Evolutionary conservation across 306 rosid species (phyloP).

Genomic region (Rosa rugosa): DNA sequence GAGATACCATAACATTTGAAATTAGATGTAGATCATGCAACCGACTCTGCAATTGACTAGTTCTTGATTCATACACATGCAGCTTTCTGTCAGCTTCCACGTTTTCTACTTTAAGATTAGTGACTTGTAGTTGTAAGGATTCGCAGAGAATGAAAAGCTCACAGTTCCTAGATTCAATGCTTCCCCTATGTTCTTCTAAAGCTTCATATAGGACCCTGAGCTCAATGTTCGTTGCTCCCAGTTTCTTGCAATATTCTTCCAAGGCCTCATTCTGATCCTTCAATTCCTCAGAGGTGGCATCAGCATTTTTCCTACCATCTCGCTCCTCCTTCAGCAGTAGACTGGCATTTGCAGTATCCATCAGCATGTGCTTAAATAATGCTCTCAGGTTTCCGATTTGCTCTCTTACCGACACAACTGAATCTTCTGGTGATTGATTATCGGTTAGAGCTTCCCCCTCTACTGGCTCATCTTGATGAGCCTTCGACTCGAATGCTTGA

Average conservation of each 20-base stretch:
- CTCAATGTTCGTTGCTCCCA: slow-evolving; percentile 72
- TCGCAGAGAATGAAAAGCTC: slow-evolving; percentile 55
- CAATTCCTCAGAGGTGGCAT: slow-evolving; percentile 40
- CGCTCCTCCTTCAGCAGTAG: slow-evolving; percentile 58
- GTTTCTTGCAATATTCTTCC: slow-evolving; percentile 53
- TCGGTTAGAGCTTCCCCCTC: slow-evolving; percentile 38
- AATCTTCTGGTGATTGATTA: slow-evolving; percentile 38
- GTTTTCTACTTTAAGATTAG: slow-evolving; percentile 44
- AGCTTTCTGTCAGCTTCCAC: slow-evolving; percentile 54
- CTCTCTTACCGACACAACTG: slow-evolving; percentile 47
- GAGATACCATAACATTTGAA: slow-evolving; percentile 61
- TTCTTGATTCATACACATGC: slow-evolving; percentile 49
- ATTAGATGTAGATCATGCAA: slow-evolving; percentile 52
- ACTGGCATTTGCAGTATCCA: slow-evolving; percentile 54
- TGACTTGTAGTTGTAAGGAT: slow-evolving; percentile 49
- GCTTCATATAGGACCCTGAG: slow-evolving; percentile 72
- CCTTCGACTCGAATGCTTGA: slow-evolving; percentile 80
- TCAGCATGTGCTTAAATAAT: slow-evolving; percentile 51
- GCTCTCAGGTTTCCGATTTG: slow-evolving; percentile 56
- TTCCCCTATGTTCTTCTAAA: slow-evolving; percentile 49
- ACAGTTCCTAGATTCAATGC: slow-evolving; percentile 46
- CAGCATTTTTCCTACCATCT: slow-evolving; percentile 43
- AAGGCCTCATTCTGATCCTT: slow-evolving; percentile 52
- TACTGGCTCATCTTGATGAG: slow-evolving; percentile 48
- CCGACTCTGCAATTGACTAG: slow-evolving; percentile 49